Percentiles rank a stretch among this genome's conserved stretches.
phyloP scores from a whole-genome alignment of 352 stramenopile species.

The Globisporangium abappressorium region DNA sequence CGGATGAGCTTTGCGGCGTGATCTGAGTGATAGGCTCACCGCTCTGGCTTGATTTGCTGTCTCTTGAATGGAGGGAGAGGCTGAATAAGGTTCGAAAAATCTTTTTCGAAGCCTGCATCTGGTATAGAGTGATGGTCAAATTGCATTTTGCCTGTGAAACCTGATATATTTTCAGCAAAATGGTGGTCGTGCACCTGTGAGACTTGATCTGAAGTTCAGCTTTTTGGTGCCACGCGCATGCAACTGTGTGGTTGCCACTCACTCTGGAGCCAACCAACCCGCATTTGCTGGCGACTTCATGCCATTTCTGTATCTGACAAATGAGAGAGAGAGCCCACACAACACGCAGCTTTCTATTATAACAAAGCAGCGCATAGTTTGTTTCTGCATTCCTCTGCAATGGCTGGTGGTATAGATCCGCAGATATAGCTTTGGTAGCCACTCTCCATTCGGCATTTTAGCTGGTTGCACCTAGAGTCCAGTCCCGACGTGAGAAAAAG shows the following conservation, averaged over 20 bases:
- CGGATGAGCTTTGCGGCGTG: neutral
- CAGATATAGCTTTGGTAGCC: neutral
- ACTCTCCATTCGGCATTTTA: too few species aligned
- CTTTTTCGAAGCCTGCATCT: neutral
- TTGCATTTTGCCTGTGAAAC: neutral
- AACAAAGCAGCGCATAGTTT: neutral
- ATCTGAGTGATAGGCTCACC: neutral
- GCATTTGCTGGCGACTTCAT: neutral
- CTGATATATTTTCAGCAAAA: neutral
- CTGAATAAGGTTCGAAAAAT: neutral
- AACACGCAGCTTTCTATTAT: too few species aligned
- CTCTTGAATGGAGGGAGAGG: neutral
- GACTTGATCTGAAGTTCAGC: neutral
- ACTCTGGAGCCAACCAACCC: too few species aligned
- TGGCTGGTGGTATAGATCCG: neutral
- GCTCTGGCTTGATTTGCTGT: too few species aligned
- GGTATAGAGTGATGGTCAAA: neutral
- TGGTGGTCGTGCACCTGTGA: too few species aligned
- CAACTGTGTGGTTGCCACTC: too few species aligned
- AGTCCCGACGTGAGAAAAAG: too few species aligned
- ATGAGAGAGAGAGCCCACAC: too few species aligned
- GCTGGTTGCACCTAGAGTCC: too few species aligned
- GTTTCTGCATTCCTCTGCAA: too few species aligned
- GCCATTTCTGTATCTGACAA: neutral
- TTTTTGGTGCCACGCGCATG: too few species aligned